Conservation (phyloP, 768 basidiomycete species). For the Boletus rufocinnamomeus region DNA sequence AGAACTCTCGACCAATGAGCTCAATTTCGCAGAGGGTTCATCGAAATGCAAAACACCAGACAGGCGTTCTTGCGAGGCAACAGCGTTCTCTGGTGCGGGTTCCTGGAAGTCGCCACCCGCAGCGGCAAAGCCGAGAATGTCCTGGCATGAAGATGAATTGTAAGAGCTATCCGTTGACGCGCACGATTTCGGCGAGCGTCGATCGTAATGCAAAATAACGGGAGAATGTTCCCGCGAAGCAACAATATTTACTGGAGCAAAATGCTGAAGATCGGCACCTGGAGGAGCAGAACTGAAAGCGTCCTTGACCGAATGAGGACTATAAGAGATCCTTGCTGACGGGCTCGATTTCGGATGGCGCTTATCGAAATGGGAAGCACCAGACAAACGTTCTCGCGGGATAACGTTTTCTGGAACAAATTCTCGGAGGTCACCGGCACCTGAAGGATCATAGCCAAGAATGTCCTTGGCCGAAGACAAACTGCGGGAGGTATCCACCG, state of each 20-base stretch:
- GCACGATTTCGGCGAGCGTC: neutral
- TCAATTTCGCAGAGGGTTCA: neutral
- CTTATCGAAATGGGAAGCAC: neutral
- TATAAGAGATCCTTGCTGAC: neutral
- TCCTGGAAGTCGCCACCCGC: neutral
- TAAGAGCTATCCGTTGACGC: neutral
- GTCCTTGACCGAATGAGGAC: neutral
- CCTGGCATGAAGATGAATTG: neutral
- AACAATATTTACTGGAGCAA: neutral
- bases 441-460: neutral
- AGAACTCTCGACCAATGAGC: neutral
- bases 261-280: neutral
- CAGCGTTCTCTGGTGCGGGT: neutral
- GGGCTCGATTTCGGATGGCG: neutral
- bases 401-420: neutral
- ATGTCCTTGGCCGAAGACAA: neutral
- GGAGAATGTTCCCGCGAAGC: neutral
- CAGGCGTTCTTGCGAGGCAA: neutral
- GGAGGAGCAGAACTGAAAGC: neutral
- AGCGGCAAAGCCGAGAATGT: neutral
- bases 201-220: neutral
- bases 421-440: neutral
- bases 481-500: conserved; percentile 1
- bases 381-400: neutral
- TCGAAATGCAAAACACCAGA: neutral